Conservation (phyloP, 176 grass and related monocot genomes). For the Canna indica region DNA sequence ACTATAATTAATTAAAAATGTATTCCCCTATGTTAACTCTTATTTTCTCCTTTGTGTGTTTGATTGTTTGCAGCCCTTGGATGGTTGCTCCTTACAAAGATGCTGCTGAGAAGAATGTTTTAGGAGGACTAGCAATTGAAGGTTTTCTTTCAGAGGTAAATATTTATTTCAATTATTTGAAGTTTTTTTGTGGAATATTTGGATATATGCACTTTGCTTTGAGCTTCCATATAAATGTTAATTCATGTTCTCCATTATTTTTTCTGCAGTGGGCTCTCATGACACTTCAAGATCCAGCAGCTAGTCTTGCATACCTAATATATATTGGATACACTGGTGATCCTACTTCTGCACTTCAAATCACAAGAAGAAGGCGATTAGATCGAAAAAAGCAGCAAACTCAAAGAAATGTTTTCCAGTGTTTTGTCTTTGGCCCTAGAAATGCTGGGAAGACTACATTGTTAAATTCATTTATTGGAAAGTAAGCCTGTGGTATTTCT, state of each 20-base stretch:
- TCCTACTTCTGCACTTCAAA: conserved; percentile 56
- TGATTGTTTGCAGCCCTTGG: conserved; percentile 66
- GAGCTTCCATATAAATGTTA: background rate
- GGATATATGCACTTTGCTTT: background rate
- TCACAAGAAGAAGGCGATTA: conserved; percentile 82
- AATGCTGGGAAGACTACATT: conserved; percentile 75
- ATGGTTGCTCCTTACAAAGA: conserved; percentile 57
- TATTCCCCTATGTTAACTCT: too few species aligned
- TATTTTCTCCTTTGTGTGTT: background rate
- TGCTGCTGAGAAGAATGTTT: conserved; percentile 81
- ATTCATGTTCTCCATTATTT: background rate
- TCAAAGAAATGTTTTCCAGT: conserved; percentile 73
- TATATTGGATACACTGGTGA: conserved; percentile 81
- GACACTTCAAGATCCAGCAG: conserved; percentile 81
- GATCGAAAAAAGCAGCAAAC: conserved; percentile 87
- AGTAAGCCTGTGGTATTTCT: conserved; percentile 23
- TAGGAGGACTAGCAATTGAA: conserved; percentile 82
- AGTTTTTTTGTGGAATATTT: background rate
- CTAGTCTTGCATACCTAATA: conserved; percentile 70
- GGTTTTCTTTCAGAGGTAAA: conserved; percentile 90
- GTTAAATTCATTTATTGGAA: conserved; percentile 86
- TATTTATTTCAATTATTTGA: background rate
- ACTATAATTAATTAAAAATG: too few species aligned
- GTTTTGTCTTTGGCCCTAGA: conserved; percentile 82
- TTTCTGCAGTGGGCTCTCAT: conserved; percentile 83